Percentiles rank a stretch among this genome's conserved stretches.
phyloP scores from a whole-genome alignment of 2,329 filamentous ascomycete species.

The Xenoacremonium recifei region DNA sequence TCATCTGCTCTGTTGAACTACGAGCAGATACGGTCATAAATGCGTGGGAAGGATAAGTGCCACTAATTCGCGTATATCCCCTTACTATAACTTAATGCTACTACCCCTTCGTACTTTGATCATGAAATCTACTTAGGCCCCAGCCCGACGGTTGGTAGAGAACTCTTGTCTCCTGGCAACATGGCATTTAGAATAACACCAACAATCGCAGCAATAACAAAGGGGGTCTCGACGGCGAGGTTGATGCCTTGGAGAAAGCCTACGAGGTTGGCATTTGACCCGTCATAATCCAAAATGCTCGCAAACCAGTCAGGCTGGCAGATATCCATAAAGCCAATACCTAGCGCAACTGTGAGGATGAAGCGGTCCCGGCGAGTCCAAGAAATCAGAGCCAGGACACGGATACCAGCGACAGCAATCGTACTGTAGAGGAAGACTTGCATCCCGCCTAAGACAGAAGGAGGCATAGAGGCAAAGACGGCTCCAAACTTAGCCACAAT shows the following conservation, averaged over 20 bases:
- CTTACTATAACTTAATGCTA: too few relatives aligned
- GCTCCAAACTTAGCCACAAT: slow-evolving; percentile 7
- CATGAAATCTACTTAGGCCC: too few relatives aligned
- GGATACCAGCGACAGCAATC: slow-evolving; percentile 7
- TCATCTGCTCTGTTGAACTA: too few relatives aligned
- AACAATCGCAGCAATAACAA: slow-evolving; percentile 7
- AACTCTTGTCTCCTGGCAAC: slow-evolving; percentile 5
- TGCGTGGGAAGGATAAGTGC: too few relatives aligned
- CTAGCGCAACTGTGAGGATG: slow-evolving; percentile 7
- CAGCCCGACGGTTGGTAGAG: too few relatives aligned
- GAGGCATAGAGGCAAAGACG: slow-evolving; percentile 7
- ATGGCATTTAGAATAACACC: slow-evolving; percentile 8
- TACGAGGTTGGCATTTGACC: slow-evolving; percentile 3
- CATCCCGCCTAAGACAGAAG: slow-evolving; percentile 10
- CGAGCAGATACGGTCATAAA: too few relatives aligned
- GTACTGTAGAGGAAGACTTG: slow-evolving; percentile 11
- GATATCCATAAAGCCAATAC: slow-evolving; percentile 9
- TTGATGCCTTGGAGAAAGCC: slow-evolving; percentile 7
- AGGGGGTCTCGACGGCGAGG: slow-evolving; percentile 6
- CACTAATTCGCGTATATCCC: too few relatives aligned
- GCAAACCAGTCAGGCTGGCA: slow-evolving; percentile 5
- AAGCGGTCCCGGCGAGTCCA: slow-evolving; percentile 8
- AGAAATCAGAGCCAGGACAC: slow-evolving; percentile 3
- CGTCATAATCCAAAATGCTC: slow-evolving; percentile 1
- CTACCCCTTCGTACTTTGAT: too few relatives aligned